Evolutionary conservation across 2,329 filamentous ascomycete genomes (phyloP).

Genomic region (Nakataea oryzae): DNA sequence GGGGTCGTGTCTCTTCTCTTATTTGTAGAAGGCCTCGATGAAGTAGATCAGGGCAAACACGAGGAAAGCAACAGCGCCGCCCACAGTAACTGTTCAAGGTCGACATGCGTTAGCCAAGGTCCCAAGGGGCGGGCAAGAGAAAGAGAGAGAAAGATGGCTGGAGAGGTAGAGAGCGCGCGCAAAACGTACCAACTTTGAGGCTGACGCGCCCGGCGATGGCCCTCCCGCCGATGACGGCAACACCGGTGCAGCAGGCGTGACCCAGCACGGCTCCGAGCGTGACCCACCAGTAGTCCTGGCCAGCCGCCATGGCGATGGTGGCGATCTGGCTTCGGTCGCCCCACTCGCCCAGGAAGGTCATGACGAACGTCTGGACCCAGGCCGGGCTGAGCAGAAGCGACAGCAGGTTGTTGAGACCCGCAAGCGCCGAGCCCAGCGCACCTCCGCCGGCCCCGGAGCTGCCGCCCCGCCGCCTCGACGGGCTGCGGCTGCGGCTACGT

Average conservation of each 20-base stretch:
- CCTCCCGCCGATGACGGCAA: slow-evolving; percentile 83
- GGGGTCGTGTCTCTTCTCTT: background rate
- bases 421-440: slow-evolving; percentile 41
- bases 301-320: slow-evolving; percentile 96
- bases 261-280: slow-evolving; percentile 79
- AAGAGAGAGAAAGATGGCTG: background rate
- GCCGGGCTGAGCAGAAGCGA: slow-evolving; percentile 85
- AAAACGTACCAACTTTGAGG: slow-evolving; percentile 83
- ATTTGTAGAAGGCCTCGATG: slow-evolving; percentile 59
- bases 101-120: slow-evolving; percentile 1
- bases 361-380: slow-evolving; percentile 97
- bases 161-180: no score
- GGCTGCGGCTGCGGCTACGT: slow-evolving; percentile 38
- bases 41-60: slow-evolving; percentile 88
- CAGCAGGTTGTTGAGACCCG: slow-evolving; percentile 75
- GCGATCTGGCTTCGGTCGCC: slow-evolving; percentile 96
- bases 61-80: slow-evolving; percentile 82
- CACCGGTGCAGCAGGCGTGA: slow-evolving; percentile 81
- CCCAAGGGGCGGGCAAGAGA: background rate
- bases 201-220: slow-evolving; percentile 91
- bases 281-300: slow-evolving; percentile 98
- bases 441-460: slow-evolving; percentile 23
- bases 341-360: slow-evolving; percentile 99
- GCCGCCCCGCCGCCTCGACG: slow-evolving; percentile 31
- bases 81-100: slow-evolving; percentile 58